A percentile compares a stretch with the other conserved stretches of the same genome.
These are phyloP conservation scores for Phaeolepiota aurea DNA, from an alignment of 768 basidiomycete genomes.

Conservation along the genomic window DNA sequence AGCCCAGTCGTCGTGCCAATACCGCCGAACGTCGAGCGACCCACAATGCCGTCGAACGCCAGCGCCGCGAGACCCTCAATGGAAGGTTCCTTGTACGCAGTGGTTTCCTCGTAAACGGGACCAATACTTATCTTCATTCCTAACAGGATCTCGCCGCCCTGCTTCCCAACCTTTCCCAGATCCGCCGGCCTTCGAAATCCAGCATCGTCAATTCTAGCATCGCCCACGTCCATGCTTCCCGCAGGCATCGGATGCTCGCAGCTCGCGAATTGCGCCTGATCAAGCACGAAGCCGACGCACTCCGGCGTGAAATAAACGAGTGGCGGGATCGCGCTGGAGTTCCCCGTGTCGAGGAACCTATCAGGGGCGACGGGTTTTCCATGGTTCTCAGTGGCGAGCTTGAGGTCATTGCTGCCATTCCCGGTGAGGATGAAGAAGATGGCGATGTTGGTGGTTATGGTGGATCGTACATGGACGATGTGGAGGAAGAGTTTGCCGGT, in stretches of 20 bases:
- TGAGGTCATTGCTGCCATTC: conserved; percentile 47
- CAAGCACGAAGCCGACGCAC: conserved; percentile 76
- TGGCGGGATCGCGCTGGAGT: conserved; percentile 79
- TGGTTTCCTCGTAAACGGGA: too few species aligned
- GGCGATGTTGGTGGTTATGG: conserved; percentile 34
- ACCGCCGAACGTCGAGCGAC: conserved; percentile 94
- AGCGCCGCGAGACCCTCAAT: conserved; percentile 88
- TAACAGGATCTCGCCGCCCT: conserved; percentile 81
- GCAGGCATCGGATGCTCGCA: conserved; percentile 74
- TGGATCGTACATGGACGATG: conserved; percentile 9
- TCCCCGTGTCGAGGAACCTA: conserved; percentile 64
- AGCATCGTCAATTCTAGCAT: conserved; percentile 96
- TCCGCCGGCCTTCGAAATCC: conserved; percentile 92
- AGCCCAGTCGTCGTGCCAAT: conserved; percentile 84
- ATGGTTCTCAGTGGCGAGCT: conserved; percentile 67
- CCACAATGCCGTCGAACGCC: conserved; percentile 96
- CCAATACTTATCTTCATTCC: too few species aligned
- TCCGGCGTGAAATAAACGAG: conserved; percentile 87
- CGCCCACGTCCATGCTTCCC: conserved; percentile 76
- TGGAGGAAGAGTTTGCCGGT: conserved; percentile 15
- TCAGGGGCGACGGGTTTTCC: conserved; percentile 62
- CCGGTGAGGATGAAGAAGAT: conserved; percentile 47
- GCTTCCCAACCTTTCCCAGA: conserved; percentile 83
- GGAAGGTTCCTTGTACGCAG: conserved; percentile 80
- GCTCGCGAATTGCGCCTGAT: conserved; percentile 74